A percentile compares a stretch with the other conserved stretches of the same genome.
These are phyloP conservation scores for Camellia japonica DNA, from an alignment of 148 eudicot genomes.

Conservation along the genomic window DNA sequence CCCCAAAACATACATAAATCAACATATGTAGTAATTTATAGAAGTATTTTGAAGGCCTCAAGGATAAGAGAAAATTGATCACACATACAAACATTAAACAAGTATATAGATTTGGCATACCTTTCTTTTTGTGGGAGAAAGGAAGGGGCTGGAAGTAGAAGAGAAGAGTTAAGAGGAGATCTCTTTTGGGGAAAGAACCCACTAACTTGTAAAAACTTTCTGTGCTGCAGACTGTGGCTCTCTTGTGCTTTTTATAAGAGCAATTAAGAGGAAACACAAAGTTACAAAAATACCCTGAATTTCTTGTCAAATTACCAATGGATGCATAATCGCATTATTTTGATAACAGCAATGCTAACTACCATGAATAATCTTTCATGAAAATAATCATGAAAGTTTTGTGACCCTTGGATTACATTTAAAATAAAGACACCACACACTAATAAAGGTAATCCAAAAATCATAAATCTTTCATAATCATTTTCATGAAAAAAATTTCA, in stretches of 20 bases:
- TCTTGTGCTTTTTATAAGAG: conserved; percentile 11
- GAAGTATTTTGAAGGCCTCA: too few relatives aligned
- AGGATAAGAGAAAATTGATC: too few relatives aligned
- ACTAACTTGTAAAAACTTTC: too few relatives aligned
- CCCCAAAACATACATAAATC: not conserved
- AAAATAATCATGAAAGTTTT: too few relatives aligned
- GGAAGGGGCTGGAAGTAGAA: not conserved
- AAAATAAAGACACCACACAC: too few relatives aligned
- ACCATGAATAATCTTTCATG: too few relatives aligned
- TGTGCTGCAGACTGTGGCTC: not conserved
- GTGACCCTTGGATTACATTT: too few relatives aligned
- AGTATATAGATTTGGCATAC: not conserved
- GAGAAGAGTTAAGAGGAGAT: not conserved
- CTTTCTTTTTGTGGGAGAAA: not conserved
- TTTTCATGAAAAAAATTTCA: too few relatives aligned
- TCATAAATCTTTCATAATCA: too few relatives aligned
- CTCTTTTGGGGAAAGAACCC: not conserved
- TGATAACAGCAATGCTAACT: too few relatives aligned
- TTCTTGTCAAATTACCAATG: conserved; percentile 5
- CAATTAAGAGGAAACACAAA: not conserved
- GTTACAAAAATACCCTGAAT: conserved; percentile 22
- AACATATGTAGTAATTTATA: not conserved
- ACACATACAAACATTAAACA: not conserved
- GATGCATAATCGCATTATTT: not conserved
- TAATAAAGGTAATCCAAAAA: too few relatives aligned